Percentiles rank a stretch among this genome's conserved stretches.
Conservation (phyloP, 192 early-diverging fungal species). For the Backusella luteola region DNA sequence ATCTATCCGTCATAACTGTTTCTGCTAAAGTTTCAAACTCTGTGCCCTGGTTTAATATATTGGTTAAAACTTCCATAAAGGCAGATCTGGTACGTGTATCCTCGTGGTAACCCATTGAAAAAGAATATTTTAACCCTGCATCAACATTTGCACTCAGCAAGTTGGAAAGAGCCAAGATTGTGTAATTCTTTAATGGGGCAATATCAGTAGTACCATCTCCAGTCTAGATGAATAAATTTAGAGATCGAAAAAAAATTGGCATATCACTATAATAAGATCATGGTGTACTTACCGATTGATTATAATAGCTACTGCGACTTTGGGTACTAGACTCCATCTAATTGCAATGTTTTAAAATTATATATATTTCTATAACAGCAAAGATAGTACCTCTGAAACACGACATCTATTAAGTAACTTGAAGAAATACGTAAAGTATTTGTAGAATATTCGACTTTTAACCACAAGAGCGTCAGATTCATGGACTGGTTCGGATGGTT, state of each 20-base stretch:
- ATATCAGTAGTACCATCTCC: slow-evolving; percentile 50
- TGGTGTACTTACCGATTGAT: not conserved
- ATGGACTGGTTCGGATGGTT: slow-evolving; percentile 50
- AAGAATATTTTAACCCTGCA: slow-evolving; percentile 73
- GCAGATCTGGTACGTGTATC: slow-evolving; percentile 72
- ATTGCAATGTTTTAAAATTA: slow-evolving; percentile 26
- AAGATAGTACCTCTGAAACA: slow-evolving; percentile 45
- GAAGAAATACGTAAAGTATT: slow-evolving; percentile 76
- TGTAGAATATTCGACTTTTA: slow-evolving; percentile 63
- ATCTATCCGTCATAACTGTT: slow-evolving; percentile 58
- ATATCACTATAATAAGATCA: not conserved
- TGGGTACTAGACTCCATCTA: slow-evolving; percentile 10
- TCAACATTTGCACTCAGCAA: slow-evolving; percentile 82
- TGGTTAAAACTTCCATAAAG: slow-evolving; percentile 80
- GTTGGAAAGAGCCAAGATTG: slow-evolving; percentile 74
- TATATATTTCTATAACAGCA: not conserved
- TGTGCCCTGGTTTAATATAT: slow-evolving; percentile 69
- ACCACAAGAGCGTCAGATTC: slow-evolving; percentile 57
- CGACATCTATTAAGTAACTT: slow-evolving; percentile 66
- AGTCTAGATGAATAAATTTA: slow-evolving; percentile 24
- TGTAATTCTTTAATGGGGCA: slow-evolving; percentile 56
- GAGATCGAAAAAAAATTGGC: not conserved
- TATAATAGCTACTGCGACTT: not conserved
- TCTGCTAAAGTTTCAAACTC: slow-evolving; percentile 65
- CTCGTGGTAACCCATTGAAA: slow-evolving; percentile 77